These are phyloP conservation scores for Arachnomyces sp. DNA, from an alignment of 2,329 filamentous ascomycete genomes.

Conservation along the genomic window DNA sequence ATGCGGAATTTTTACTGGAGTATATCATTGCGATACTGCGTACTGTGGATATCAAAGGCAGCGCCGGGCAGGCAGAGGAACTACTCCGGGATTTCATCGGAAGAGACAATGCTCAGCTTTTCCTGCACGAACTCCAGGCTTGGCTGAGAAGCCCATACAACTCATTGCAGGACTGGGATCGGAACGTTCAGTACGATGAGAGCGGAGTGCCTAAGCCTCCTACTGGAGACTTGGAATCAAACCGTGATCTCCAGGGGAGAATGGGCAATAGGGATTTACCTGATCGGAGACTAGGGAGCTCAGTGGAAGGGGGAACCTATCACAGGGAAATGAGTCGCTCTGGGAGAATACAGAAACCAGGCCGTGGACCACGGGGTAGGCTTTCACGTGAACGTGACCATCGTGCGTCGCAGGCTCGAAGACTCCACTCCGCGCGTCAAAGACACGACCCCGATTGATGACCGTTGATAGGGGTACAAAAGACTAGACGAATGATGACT, in stretches of 20 bases:
- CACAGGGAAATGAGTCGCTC: neutral
- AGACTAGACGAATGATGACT: too few relatives aligned
- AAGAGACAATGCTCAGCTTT: conserved; percentile 61
- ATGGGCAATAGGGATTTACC: conserved; percentile 12
- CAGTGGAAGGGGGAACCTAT: conserved; percentile 21
- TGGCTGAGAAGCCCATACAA: conserved; percentile 77
- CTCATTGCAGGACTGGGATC: conserved; percentile 70
- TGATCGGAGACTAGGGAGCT: conserved; percentile 21
- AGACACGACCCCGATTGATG: conserved; percentile 21
- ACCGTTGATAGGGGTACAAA: neutral
- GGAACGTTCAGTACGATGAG: conserved; percentile 62
- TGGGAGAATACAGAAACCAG: neutral
- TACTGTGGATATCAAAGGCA: conserved; percentile 72
- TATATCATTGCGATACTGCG: conserved; percentile 80
- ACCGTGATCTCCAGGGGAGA: conserved; percentile 4
- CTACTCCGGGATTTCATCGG: conserved; percentile 74
- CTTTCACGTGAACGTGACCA: too few relatives aligned
- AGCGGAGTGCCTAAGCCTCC: neutral
- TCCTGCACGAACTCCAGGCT: conserved; percentile 75
- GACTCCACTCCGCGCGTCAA: too few relatives aligned
- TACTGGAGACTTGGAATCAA: neutral
- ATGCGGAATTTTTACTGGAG: conserved; percentile 77
- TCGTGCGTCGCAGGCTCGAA: too few relatives aligned
- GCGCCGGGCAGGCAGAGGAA: conserved; percentile 69
- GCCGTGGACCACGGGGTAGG: neutral